Evolutionary conservation across 2,329 filamentous ascomycete species (phyloP).

Genomic region (Ophiosphaerella korrae): DNA sequence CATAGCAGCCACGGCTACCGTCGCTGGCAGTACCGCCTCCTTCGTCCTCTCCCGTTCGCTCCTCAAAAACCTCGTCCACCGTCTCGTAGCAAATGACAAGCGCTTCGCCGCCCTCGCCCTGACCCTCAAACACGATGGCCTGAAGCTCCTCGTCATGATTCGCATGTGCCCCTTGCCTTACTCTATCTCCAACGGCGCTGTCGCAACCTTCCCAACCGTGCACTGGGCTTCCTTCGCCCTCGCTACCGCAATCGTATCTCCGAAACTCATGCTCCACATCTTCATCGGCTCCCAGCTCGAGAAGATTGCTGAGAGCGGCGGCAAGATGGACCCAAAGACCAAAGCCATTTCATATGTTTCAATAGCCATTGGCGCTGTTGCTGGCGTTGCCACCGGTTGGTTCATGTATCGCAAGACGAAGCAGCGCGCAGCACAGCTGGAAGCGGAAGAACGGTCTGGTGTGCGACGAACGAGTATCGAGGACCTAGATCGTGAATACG

Average conservation of each 20-base stretch:
- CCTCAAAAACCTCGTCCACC: slow-evolving; percentile 76
- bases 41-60: slow-evolving; percentile 83
- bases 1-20: slow-evolving; percentile 77
- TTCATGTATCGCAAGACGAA: slow-evolving; percentile 76
- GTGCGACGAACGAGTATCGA: slow-evolving; percentile 39
- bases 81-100: slow-evolving; percentile 79
- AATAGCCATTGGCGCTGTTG: slow-evolving; percentile 72
- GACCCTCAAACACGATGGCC: slow-evolving; percentile 85
- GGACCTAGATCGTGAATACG: slow-evolving; percentile 48
- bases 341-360: slow-evolving; percentile 83
- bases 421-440: slow-evolving; percentile 55
- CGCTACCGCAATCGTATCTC: slow-evolving; percentile 80
- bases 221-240: slow-evolving; percentile 74
- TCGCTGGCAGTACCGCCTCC: slow-evolving; percentile 76
- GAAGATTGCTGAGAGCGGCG: slow-evolving; percentile 79
- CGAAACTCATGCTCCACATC: slow-evolving; percentile 88
- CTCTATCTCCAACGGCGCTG: slow-evolving; percentile 89
- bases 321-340: slow-evolving; percentile 78
- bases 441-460: slow-evolving; percentile 52
- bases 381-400: slow-evolving; percentile 78
- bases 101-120: slow-evolving; percentile 87
- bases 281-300: slow-evolving; percentile 89
- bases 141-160: slow-evolving; percentile 89
- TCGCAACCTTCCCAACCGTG: slow-evolving; percentile 91
- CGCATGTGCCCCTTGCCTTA: slow-evolving; percentile 92